phyloP scores from a whole-genome alignment of 2,329 filamentous ascomycete species.

The Fusarium duplospermum region DNA sequence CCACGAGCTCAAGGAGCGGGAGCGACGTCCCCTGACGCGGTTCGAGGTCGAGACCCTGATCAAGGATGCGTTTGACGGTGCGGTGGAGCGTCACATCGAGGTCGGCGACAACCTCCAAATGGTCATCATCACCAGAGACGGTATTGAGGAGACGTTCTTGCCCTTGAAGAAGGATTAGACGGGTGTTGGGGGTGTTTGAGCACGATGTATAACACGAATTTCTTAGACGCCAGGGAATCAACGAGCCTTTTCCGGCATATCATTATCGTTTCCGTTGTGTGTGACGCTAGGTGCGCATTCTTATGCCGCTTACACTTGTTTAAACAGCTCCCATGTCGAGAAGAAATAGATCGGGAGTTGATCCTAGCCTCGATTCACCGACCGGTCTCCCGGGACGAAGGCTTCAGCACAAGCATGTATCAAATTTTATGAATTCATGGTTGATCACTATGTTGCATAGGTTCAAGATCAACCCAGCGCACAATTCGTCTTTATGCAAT shows the following conservation, averaged over 20 bases:
- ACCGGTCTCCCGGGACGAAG: neutral
- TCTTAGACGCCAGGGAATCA: conserved; percentile 41
- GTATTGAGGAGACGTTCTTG: conserved; percentile 86
- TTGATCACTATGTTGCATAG: neutral
- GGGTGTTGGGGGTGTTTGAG: conserved; percentile 9
- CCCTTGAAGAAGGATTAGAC: conserved; percentile 89
- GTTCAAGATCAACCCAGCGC: neutral
- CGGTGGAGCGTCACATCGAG: conserved; percentile 98
- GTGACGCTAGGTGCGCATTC: conserved; percentile 5
- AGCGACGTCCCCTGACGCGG: conserved; percentile 76
- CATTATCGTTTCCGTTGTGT: neutral
- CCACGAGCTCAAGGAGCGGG: conserved; percentile 80
- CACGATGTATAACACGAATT: conserved; percentile 49
- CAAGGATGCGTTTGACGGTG: conserved; percentile 97
- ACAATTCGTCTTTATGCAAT: neutral
- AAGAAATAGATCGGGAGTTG: neutral
- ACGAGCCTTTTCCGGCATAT: conserved; percentile 25
- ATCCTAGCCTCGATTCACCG: neutral
- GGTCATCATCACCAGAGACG: conserved; percentile 88
- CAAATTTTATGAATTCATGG: neutral
- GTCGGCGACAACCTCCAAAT: conserved; percentile 97
- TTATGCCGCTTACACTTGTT: neutral
- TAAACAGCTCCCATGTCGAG: neutral
- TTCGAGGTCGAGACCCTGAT: conserved; percentile 86
- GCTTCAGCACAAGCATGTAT: neutral